A percentile compares a stretch with the other conserved stretches of the same genome.
Conservation (phyloP, 1,284 basidiomycete species). For the Trichosporon coremiiforme region DNA sequence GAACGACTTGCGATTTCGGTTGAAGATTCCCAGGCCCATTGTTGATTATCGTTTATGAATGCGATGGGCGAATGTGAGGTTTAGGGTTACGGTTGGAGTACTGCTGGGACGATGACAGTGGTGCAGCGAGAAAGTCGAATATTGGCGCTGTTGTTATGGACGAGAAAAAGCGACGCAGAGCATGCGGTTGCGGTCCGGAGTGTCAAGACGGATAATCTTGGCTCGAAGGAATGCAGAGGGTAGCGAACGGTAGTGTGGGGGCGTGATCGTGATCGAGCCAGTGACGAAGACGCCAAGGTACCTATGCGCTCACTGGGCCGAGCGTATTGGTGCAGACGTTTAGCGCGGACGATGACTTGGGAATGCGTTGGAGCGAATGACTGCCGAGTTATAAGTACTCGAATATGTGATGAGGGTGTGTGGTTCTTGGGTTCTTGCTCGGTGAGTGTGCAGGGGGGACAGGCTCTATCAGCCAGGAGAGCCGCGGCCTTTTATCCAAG, state of each 20-base stretch:
- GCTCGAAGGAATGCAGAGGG: not conserved
- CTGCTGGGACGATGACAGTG: not conserved
- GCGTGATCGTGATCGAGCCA: not conserved
- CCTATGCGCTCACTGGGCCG: not conserved
- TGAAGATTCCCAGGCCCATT: constrained; percentile 31
- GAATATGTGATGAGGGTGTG: not conserved
- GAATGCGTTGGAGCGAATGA: not conserved
- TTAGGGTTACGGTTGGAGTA: not conserved
- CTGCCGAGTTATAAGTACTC: not conserved
- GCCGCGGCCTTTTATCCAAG: constrained; percentile 17
- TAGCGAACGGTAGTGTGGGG: not conserved
- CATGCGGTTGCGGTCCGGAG: not conserved
- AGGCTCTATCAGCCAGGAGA: not conserved
- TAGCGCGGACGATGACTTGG: not conserved
- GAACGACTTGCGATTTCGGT: constrained; percentile 24
- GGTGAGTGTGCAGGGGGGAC: not conserved
- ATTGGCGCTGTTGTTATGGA: not conserved
- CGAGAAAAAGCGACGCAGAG: not conserved
- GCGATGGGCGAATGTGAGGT: constrained; percentile 4
- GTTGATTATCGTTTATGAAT: not conserved
- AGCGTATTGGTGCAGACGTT: not conserved
- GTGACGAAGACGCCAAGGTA: constrained; percentile 1
- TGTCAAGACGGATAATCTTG: not conserved
- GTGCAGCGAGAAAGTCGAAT: not conserved
- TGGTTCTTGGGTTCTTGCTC: not conserved